These are phyloP conservation scores for Alternaria tenuissima DNA, from an alignment of 2,329 filamentous ascomycete species.

Conservation along the genomic window DNA sequence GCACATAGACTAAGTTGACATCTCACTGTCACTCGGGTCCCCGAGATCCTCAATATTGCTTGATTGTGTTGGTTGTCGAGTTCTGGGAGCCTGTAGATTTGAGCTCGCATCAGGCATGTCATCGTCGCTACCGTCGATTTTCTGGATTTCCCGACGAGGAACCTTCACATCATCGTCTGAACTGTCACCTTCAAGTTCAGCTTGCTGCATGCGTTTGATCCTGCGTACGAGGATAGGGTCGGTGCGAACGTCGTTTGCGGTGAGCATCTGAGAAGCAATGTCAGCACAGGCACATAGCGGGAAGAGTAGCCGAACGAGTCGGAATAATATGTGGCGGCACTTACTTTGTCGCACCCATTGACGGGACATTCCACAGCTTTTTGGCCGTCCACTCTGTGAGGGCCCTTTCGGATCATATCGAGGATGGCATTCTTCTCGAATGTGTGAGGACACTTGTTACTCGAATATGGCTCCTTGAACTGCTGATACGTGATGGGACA, in stretches of 20 bases:
- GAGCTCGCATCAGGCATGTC: constrained; percentile 1
- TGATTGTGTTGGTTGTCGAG: constrained; percentile 25
- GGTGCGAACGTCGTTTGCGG: constrained; percentile 35
- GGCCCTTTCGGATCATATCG: constrained; percentile 57
- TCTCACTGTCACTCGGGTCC: constrained; percentile 22
- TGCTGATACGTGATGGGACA: constrained; percentile 73
- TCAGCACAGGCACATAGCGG: constrained; percentile 6
- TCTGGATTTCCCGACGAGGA: constrained; percentile 3
- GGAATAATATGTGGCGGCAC: neutral
- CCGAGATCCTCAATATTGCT: constrained; percentile 34
- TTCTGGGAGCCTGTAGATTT: constrained; percentile 7
- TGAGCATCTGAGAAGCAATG: constrained; percentile 37
- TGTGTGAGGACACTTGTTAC: constrained; percentile 72
- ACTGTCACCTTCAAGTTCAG: constrained; percentile 32
- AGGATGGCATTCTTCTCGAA: constrained; percentile 73
- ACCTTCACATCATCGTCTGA: constrained; percentile 36
- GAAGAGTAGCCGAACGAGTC: neutral
- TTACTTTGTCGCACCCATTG: constrained; percentile 66
- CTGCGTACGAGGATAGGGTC: constrained; percentile 48
- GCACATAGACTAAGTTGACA: constrained; percentile 4
- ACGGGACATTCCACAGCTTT: constrained; percentile 66
- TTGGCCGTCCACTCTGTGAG: constrained; percentile 33
- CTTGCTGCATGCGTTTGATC: constrained; percentile 48
- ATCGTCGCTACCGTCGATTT: constrained; percentile 4
- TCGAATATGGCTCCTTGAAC: constrained; percentile 73